Evolutionary conservation across 106 monocot genomes (phyloP).

Genomic region (Narthecium ossifragum): DNA sequence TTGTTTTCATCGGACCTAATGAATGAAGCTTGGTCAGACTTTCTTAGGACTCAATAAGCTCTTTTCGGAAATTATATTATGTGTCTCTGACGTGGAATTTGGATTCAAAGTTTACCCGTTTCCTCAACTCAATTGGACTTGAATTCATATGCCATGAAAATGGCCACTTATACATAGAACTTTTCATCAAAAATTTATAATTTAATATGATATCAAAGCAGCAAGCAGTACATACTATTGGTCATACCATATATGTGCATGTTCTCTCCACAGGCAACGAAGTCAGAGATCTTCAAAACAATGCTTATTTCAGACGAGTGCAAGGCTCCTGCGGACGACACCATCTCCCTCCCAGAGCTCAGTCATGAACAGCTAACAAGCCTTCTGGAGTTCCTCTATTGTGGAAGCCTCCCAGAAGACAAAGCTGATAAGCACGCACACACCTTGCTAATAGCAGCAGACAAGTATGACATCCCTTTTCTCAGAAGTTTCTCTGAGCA

Average conservation of each 20-base stretch:
- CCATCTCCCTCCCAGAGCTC: conserved; percentile 61
- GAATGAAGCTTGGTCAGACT: too few relatives aligned
- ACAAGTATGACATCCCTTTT: conserved; percentile 68
- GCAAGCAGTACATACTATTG: not conserved
- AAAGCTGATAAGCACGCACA: conserved; percentile 11
- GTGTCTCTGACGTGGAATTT: too few relatives aligned
- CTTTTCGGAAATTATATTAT: too few relatives aligned
- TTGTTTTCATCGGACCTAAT: too few relatives aligned
- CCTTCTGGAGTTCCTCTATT: conserved; percentile 73
- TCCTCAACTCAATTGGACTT: too few relatives aligned
- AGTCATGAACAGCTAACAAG: conserved; percentile 50
- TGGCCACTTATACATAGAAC: too few relatives aligned
- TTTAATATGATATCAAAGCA: not conserved
- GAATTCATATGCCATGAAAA: too few relatives aligned
- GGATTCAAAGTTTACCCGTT: too few relatives aligned
- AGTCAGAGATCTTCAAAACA: conserved; percentile 51
- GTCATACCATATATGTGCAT: too few relatives aligned
- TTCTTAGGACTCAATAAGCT: too few relatives aligned
- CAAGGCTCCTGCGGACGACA: conserved; percentile 48
- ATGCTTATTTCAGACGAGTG: conserved; percentile 51
- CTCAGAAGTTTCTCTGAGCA: conserved; percentile 45
- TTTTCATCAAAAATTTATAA: too few relatives aligned
- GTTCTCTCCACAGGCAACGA: conserved; percentile 52
- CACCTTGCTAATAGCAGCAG: conserved; percentile 43
- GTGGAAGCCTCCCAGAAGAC: conserved; percentile 27